These are phyloP conservation scores for Didymella keratinophila DNA, from an alignment of 2,329 filamentous ascomycete genomes.

Conservation along the genomic window DNA sequence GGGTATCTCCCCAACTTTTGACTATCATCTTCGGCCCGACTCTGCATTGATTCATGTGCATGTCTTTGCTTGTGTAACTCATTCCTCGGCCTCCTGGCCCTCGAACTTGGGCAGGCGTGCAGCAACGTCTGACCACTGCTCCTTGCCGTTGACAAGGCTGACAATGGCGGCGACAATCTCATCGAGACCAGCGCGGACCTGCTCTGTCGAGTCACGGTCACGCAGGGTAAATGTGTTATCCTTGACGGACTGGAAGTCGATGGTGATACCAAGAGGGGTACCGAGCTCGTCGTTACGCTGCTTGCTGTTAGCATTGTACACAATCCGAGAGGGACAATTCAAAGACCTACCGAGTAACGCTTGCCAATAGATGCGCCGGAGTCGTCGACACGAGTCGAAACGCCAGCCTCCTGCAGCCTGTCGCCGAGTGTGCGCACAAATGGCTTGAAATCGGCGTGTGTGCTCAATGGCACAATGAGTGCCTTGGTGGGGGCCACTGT, in stretches of 20 bases:
- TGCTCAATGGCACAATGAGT: constrained; percentile 86
- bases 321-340: too few relatives aligned
- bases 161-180: constrained; percentile 79
- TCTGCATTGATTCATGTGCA: neutral
- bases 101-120: constrained; percentile 84
- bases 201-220: constrained; percentile 85
- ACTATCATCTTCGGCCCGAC: constrained; percentile 8
- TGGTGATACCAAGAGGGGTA: constrained; percentile 90
- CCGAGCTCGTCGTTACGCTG: constrained; percentile 91
- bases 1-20: constrained; percentile 13
- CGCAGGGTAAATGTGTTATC: constrained; percentile 86
- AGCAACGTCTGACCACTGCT: constrained; percentile 75
- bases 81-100: constrained; percentile 47
- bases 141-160: constrained; percentile 67
- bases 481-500: constrained; percentile 93
- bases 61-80: constrained; percentile 8
- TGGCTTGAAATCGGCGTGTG: constrained; percentile 81
- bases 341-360: constrained; percentile 65
- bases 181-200: constrained; percentile 84
- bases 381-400: constrained; percentile 88
- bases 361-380: constrained; percentile 93
- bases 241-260: constrained; percentile 94
- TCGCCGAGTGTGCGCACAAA: constrained; percentile 75
- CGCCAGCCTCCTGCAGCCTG: constrained; percentile 75
- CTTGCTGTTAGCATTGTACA: constrained; percentile 27